These are phyloP conservation scores for Suillus spraguei DNA, from an alignment of 768 basidiomycete genomes.

Conservation along the genomic window DNA sequence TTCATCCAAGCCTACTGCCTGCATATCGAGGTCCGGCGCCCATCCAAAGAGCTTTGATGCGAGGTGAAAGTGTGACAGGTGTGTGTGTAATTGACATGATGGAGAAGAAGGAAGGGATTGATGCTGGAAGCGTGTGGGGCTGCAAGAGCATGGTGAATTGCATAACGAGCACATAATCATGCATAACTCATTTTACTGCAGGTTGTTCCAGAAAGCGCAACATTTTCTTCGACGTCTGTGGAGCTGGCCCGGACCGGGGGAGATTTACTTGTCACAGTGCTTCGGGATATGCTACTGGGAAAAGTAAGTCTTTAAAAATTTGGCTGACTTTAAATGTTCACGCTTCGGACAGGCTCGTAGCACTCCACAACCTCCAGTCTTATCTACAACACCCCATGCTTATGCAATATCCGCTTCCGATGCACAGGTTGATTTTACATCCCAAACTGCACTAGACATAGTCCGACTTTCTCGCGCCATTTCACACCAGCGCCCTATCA, in stretches of 20 bases:
- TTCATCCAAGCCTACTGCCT: slow-evolving; percentile 89
- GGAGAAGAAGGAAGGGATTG: slow-evolving; percentile 68
- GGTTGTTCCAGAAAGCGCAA: slow-evolving; percentile 52
- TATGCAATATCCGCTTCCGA: slow-evolving; percentile 57
- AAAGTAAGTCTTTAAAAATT: slow-evolving; percentile 40
- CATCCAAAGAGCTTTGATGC: slow-evolving; percentile 80
- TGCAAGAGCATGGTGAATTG: slow-evolving; percentile 51
- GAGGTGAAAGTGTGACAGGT: slow-evolving; percentile 68
- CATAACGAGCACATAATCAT: neutral
- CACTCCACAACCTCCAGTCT: slow-evolving; percentile 44
- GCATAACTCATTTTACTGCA: slow-evolving; percentile 28
- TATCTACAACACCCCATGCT: slow-evolving; percentile 47
- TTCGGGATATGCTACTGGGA: slow-evolving; percentile 63
- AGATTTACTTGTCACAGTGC: slow-evolving; percentile 65
- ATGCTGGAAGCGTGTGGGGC: slow-evolving; percentile 76
- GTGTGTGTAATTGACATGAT: slow-evolving; percentile 83
- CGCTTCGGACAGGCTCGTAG: slow-evolving; percentile 44
- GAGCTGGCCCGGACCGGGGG: slow-evolving; percentile 67
- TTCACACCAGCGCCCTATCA: slow-evolving; percentile 57
- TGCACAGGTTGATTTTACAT: slow-evolving; percentile 56
- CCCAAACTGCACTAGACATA: slow-evolving; percentile 58
- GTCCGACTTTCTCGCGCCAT: slow-evolving; percentile 62
- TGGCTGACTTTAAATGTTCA: neutral
- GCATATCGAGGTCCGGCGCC: slow-evolving; percentile 90
- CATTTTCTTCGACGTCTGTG: slow-evolving; percentile 60